These are phyloP conservation scores for Neurospora discreta DNA, from an alignment of 495 filamentous ascomycete genomes.

Conservation along the genomic window DNA sequence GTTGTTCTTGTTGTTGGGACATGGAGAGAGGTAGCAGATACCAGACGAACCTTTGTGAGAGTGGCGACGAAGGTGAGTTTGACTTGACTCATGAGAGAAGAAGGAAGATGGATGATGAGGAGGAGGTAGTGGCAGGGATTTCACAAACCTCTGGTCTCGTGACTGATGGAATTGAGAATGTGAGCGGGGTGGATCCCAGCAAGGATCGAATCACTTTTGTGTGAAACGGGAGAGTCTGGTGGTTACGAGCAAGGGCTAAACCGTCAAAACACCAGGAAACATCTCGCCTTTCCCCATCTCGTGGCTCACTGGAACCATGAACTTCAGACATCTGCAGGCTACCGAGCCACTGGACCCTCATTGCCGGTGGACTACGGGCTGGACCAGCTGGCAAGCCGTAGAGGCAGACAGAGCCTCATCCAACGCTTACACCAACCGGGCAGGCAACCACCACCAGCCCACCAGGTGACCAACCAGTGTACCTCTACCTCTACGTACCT, in stretches of 20 bases:
- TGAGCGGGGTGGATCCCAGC: neutral
- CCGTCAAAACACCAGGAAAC: neutral
- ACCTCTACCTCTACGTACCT: neutral
- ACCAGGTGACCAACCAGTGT: neutral
- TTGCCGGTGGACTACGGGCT: neutral
- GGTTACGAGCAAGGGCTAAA: neutral
- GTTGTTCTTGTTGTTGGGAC: neutral
- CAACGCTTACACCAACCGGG: neutral
- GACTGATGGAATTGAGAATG: neutral
- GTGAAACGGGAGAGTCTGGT: neutral
- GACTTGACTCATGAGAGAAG: neutral
- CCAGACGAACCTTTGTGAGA: neutral
- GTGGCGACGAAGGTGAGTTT: neutral
- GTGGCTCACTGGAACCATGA: neutral
- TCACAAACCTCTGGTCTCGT: neutral
- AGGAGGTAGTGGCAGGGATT: neutral
- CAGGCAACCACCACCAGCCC: neutral
- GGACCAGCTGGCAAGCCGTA: neutral
- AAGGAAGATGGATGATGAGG: neutral
- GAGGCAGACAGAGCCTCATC: neutral
- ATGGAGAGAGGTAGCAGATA: neutral
- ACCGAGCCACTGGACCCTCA: neutral
- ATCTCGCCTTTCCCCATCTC: too few species aligned
- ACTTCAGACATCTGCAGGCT: neutral
- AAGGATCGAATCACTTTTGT: neutral